Evolutionary conservation across 2,329 filamentous ascomycete species (phyloP).

Genomic region (Cladosporium sp.): DNA sequence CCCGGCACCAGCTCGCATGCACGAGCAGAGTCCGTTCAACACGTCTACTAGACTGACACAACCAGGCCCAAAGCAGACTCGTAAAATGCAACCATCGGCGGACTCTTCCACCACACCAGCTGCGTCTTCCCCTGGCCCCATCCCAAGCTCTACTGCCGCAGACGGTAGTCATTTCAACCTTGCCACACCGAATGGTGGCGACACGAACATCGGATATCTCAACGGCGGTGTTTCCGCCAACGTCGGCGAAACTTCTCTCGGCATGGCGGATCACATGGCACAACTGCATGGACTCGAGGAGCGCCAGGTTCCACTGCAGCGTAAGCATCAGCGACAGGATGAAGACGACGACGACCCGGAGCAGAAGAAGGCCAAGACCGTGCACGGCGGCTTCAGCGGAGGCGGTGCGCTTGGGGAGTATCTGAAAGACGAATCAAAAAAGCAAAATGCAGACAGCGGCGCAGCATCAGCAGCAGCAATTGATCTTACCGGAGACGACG

Average conservation of each 20-base stretch:
- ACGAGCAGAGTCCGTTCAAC: slow-evolving; percentile 1
- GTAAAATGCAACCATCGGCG: slow-evolving; percentile 18
- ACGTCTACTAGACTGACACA: slow-evolving; percentile 3
- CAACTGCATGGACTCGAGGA: slow-evolving; percentile 61
- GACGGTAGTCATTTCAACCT: neutral
- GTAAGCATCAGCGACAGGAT: slow-evolving; percentile 57
- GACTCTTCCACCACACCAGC: neutral
- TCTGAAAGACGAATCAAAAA: slow-evolving; percentile 55
- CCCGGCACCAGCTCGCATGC: neutral
- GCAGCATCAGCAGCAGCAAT: slow-evolving; percentile 21
- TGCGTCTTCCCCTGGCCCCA: neutral
- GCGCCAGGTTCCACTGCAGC: slow-evolving; percentile 53
- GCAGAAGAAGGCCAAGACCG: slow-evolving; percentile 37
- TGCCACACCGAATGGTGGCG: neutral
- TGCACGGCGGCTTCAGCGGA: slow-evolving; percentile 45
- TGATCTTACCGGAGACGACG: slow-evolving; percentile 47
- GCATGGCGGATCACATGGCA: no score
- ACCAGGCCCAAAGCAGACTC: slow-evolving; percentile 27
- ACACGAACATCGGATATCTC: no score
- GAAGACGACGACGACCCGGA: slow-evolving; percentile 31
- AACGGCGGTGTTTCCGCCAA: no score
- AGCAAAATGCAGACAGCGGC: slow-evolving; percentile 21
- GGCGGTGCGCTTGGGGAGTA: slow-evolving; percentile 60
- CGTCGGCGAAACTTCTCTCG: no score
- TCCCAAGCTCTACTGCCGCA: neutral